These are phyloP conservation scores for Pinus tabuliformis DNA, from an alignment of 75 land plant genomes.

Conservation along the genomic window DNA sequence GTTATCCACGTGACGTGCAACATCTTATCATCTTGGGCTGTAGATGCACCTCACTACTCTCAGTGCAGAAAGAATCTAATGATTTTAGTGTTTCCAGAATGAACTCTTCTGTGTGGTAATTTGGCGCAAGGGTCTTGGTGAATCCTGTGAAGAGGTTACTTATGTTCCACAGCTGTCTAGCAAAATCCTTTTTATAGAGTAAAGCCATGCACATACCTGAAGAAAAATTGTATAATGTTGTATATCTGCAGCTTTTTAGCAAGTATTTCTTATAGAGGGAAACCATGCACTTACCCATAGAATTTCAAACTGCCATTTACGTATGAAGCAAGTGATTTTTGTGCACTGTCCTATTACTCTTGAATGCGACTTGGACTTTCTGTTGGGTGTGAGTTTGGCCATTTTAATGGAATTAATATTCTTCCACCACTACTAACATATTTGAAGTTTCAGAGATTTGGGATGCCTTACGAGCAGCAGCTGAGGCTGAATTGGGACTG, in stretches of 20 bases:
- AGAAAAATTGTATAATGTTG: not conserved
- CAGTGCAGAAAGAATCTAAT: not conserved
- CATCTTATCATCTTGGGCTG: too few species aligned
- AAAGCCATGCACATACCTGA: not conserved
- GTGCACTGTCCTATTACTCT: not conserved
- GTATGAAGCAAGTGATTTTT: not conserved
- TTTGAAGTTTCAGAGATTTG: conserved; percentile 64
- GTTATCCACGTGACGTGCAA: too few species aligned
- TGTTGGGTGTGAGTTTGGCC: not conserved
- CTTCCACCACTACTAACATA: not conserved
- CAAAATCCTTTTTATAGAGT: not conserved
- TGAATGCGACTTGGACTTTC: too few species aligned
- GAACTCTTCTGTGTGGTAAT: not conserved
- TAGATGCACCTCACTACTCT: too few species aligned
- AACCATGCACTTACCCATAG: not conserved
- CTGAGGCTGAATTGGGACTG: conserved; percentile 76
- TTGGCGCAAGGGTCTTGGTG: not conserved
- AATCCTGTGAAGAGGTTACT: not conserved
- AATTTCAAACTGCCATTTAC: not conserved
- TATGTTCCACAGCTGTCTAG: too few species aligned
- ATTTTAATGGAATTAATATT: not conserved
- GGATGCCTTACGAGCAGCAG: conserved; percentile 94
- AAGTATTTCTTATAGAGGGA: not conserved
- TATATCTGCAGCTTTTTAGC: not conserved
- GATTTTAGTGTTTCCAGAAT: not conserved